A percentile compares a stretch with the other conserved stretches of the same genome.
Evolutionary conservation across 345 rosid species (phyloP).

Genomic region (Chamaenerion angustifolium): DNA sequence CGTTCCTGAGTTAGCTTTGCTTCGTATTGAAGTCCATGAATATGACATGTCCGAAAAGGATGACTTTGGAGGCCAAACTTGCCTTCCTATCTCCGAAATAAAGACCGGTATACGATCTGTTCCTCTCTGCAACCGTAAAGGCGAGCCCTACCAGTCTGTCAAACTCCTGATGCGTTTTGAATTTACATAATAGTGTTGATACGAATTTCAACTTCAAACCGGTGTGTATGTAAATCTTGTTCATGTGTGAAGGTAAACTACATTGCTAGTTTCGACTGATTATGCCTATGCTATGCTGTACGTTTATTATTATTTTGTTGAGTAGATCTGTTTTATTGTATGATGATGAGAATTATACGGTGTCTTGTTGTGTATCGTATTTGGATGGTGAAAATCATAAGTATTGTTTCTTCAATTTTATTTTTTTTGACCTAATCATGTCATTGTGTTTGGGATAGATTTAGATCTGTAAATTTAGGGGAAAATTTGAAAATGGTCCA

Average conservation of each 20-base stretch:
- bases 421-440: no score
- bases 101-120: slow-evolving; percentile 61
- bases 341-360: no score
- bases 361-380: no score
- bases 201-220: not conserved
- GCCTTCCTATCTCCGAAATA: slow-evolving; percentile 64
- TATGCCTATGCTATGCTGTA: no score
- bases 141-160: slow-evolving; percentile 42
- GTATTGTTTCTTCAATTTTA: no score
- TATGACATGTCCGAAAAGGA: slow-evolving; percentile 82
- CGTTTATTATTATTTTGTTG: no score
- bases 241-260: not conserved
- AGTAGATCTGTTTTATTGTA: no score
- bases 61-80: slow-evolving; percentile 88
- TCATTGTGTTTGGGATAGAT: no score
- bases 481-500: no score
- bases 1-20: slow-evolving; percentile 72
- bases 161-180: slow-evolving; percentile 71
- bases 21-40: slow-evolving; percentile 78
- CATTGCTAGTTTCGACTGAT: no score
- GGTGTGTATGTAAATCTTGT: not conserved
- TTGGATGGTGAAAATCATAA: no score
- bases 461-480: no score
- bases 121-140: slow-evolving; percentile 35
- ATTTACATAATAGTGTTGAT: slow-evolving; percentile 17